A percentile compares a stretch with the other conserved stretches of the same genome.
Conservation (phyloP, 129 eudicot genomes). For the Logfia minima region DNA sequence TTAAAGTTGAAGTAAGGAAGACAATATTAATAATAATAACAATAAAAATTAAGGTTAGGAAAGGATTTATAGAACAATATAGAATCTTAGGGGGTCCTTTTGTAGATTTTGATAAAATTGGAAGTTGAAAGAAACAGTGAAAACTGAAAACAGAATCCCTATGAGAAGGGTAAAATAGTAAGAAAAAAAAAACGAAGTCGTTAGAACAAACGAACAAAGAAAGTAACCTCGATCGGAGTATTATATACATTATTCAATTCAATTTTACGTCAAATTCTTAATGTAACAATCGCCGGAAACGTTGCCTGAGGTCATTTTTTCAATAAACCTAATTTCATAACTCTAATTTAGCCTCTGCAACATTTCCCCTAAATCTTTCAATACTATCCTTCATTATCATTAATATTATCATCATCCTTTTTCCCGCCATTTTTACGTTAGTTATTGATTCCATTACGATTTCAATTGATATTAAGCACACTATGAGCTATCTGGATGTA, state of each 20-base stretch:
- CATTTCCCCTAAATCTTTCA: slow-evolving; percentile 26
- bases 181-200: slow-evolving; percentile 24
- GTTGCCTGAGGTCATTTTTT: slow-evolving; percentile 36
- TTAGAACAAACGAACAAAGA: slow-evolving; percentile 13
- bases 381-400: slow-evolving; percentile 22
- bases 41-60: too few species aligned
- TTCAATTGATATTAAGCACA: slow-evolving; percentile 18
- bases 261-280: slow-evolving; percentile 17
- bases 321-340: background rate
- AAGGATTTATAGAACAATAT: too few species aligned
- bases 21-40: too few species aligned
- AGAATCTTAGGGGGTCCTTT: background rate
- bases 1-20: too few species aligned
- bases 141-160: slow-evolving; percentile 26
- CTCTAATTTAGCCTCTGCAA: slow-evolving; percentile 34
- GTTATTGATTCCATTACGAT: background rate
- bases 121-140: background rate
- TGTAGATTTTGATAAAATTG: background rate
- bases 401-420: slow-evolving; percentile 12
- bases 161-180: slow-evolving; percentile 31
- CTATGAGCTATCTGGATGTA: slow-evolving; percentile 30
- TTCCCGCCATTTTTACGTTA: slow-evolving; percentile 13
- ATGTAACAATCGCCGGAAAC: slow-evolving; percentile 40
- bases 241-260: background rate
- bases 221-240: slow-evolving; percentile 28